Evolutionary conservation across 1,284 basidiomycete species (phyloP).

Genomic region (Phenoliferia sp.): DNA sequence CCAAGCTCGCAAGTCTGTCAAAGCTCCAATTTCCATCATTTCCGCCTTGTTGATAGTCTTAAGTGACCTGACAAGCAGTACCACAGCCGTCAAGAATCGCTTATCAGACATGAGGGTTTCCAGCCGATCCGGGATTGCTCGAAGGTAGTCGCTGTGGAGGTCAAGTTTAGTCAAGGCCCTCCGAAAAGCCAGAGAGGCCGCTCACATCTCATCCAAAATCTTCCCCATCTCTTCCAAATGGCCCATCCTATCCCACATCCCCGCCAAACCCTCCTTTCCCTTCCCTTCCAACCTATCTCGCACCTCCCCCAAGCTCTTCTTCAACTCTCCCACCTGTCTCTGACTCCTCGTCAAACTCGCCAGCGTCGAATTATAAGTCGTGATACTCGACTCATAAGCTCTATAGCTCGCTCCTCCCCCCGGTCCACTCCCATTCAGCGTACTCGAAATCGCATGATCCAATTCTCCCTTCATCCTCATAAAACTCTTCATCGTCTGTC

Average conservation of each 20-base stretch:
- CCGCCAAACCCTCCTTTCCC: slow-evolving; percentile 27
- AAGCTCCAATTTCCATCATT: slow-evolving; percentile 88
- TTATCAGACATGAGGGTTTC: slow-evolving; percentile 96
- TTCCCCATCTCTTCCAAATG: slow-evolving; percentile 64
- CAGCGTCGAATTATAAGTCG: slow-evolving; percentile 74
- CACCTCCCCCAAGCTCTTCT: slow-evolving; percentile 84
- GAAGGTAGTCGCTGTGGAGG: slow-evolving; percentile 70
- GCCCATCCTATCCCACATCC: slow-evolving; percentile 26
- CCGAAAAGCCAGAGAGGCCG: slow-evolving; percentile 5
- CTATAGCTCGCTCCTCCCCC: slow-evolving; percentile 59
- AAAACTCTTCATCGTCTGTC: slow-evolving; percentile 65
- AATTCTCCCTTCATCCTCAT: slow-evolving; percentile 66
- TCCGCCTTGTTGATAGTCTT: slow-evolving; percentile 89
- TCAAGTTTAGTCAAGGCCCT: background rate
- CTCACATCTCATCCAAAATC: slow-evolving; percentile 84
- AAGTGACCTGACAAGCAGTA: slow-evolving; percentile 78
- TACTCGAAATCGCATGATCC: slow-evolving; percentile 70
- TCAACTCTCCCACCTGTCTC: slow-evolving; percentile 65
- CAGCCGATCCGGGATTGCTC: slow-evolving; percentile 82
- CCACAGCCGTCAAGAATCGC: slow-evolving; percentile 80
- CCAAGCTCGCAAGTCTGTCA: slow-evolving; percentile 83
- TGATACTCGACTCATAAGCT: slow-evolving; percentile 82
- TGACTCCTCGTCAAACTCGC: slow-evolving; percentile 72
- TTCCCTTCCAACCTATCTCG: slow-evolving; percentile 46
- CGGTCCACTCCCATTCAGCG: slow-evolving; percentile 50